These are phyloP conservation scores for barley (Hordeum vulgare) DNA, from an alignment of 176 grass and related monocot genomes.

Conservation along the genomic window MorexV3_pseudomolecules_assembly NC_058522.1:3762249-3762748, in stretches of 20 bases:
- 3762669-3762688: background rate
- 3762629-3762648: conserved; percentile 31
- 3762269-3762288: too few relatives aligned
- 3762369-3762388: too few relatives aligned
- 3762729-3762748: conserved; percentile 28
- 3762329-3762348: too few relatives aligned
- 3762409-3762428: too few relatives aligned
- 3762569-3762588: conserved; percentile 22
- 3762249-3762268: too few relatives aligned
- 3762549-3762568: background rate
- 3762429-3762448: too few relatives aligned
- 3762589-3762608: conserved; percentile 9
- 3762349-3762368: too few relatives aligned
- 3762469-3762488: conserved; percentile 19
- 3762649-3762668: background rate
- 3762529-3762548: conserved; percentile 11
- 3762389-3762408: too few relatives aligned
- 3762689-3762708: background rate
- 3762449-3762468: background rate
- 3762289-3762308: too few relatives aligned
- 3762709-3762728: conserved; percentile 29
- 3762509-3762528: background rate
- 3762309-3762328: too few relatives aligned
- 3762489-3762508: conserved; percentile 37
- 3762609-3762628: conserved; percentile 25